Evolutionary conservation across 176 grass and related monocot genomes (phyloP), one percentile per base, ranked within the genome.

Genomic region (Phoenix roebelenii): DNA sequence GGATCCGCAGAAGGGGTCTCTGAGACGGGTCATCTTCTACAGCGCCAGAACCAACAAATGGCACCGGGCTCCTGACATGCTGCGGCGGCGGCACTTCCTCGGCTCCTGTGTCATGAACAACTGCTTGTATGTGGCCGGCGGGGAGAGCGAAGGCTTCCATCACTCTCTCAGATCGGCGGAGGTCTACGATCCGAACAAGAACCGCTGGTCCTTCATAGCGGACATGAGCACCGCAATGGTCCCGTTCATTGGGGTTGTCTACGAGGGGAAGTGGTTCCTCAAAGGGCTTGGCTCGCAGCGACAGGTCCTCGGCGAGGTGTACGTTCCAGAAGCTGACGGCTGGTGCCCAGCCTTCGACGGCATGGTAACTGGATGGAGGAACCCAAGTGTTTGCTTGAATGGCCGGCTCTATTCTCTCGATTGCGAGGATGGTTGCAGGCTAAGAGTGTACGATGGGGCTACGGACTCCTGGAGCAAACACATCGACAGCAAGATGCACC

Each of bases 41-140:
- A 89, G 82, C 55, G 82, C 85, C 1, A 67, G 85, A 23, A 95
- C 76, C 25, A 89, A 80, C 70, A 73, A 75, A 55, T 95, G 90
- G 85, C 90, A 95, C 68, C 90, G 85, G 18, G 82, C 82, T 7
- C 82, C 85, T 26, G 85, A 86, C 74, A 89, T 95, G 90, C 61
- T 95, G 18, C 57, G 90, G 1, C 73, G 85, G 12, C 76, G 90
- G 9, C 79, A 78, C 0, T 78, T 76, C 73, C 81, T 85, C 7
- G 82, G 59, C 50, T 23, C 73, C 6, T 86, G 85, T 64, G 82
- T 83, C 16, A 80, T 95, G 6, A 80, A 81, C 48, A 83, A 78
- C 50, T 78, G 79, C 56, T 66, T 95, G 52, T 95, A 89, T 76
- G 85, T 89, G 0, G 82, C 90, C 0, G 85, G 90, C 29, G 89